Evolutionary conservation across 257 asterid species (phyloP).

Genomic region (Solanum etuberosum): DNA sequence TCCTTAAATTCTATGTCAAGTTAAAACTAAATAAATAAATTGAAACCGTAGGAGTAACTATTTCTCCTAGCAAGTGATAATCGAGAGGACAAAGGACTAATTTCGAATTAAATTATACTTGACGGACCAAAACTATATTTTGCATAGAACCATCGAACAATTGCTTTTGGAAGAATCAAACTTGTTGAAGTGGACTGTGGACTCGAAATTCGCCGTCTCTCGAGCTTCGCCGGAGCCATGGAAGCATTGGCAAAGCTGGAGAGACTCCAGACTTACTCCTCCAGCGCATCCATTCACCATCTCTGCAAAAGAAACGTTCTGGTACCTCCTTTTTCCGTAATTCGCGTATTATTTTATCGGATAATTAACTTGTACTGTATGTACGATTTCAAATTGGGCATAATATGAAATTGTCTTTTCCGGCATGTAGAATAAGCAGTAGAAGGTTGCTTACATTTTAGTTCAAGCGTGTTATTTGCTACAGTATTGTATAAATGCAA

Average conservation of each 20-base stretch:
- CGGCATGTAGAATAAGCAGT: background rate
- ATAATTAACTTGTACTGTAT: background rate
- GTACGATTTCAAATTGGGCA: background rate
- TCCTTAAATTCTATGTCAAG: no score
- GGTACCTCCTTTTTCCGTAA: constrained; percentile 28
- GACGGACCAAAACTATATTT: background rate
- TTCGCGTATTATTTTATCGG: background rate
- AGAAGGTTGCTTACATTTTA: background rate
- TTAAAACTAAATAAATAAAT: no score
- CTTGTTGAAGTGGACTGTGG: background rate
- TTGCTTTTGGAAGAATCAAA: background rate
- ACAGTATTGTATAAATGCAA: background rate
- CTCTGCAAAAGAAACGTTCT: constrained; percentile 88
- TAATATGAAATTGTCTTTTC: background rate
- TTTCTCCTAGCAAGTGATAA: background rate
- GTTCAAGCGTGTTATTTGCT: background rate
- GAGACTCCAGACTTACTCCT: constrained; percentile 55
- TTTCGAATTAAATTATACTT: background rate
- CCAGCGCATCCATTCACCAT: constrained; percentile 57
- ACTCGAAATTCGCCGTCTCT: background rate
- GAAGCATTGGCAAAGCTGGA: constrained; percentile 27
- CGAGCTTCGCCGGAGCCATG: constrained; percentile 7
- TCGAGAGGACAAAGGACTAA: background rate
- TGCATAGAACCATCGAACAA: background rate
- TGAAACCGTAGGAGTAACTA: no score